These are phyloP conservation scores for Agrocybe praecox DNA, from an alignment of 768 basidiomycete species.

Conservation along the genomic window DNA sequence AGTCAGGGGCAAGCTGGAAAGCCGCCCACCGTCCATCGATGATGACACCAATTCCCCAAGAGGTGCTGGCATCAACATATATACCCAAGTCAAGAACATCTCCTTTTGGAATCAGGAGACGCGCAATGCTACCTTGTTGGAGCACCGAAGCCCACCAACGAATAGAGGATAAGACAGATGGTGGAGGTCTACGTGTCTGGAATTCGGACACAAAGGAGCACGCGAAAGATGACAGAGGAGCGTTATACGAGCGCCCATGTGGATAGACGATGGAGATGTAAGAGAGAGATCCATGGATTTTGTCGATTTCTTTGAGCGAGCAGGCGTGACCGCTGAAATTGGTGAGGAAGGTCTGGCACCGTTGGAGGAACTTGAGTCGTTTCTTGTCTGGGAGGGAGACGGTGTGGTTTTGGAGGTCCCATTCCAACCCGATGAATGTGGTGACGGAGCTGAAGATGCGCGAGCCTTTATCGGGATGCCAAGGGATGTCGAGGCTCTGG, in stretches of 20 bases:
- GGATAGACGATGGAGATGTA: slow-evolving; percentile 33
- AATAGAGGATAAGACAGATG: slow-evolving; percentile 24
- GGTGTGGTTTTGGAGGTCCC: neutral
- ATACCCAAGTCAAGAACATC: slow-evolving; percentile 16
- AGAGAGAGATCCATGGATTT: slow-evolving; percentile 30
- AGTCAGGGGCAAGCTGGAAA: slow-evolving; percentile 17
- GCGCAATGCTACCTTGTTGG: neutral
- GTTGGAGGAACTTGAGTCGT: slow-evolving; percentile 7
- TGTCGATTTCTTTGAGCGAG: slow-evolving; percentile 21
- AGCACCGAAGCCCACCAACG: slow-evolving; percentile 32
- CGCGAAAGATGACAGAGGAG: slow-evolving; percentile 25
- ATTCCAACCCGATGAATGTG: neutral
- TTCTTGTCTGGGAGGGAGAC: neutral
- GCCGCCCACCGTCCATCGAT: slow-evolving; percentile 28
- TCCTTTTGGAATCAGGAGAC: slow-evolving; percentile 13
- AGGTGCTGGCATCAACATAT: slow-evolving; percentile 39
- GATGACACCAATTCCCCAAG: slow-evolving; percentile 38
- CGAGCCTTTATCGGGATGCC: neutral
- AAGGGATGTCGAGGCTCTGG: neutral
- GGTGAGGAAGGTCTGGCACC: slow-evolving; percentile 14
- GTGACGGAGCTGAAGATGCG: neutral
- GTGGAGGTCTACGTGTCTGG: slow-evolving; percentile 6
- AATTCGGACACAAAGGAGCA: slow-evolving; percentile 20
- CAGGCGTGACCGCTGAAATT: slow-evolving; percentile 28
- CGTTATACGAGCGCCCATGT: slow-evolving; percentile 26